Base-by-base conservation (phyloP, 2,329 filamentous ascomycete species). In the Xylaria sp. region DNA sequence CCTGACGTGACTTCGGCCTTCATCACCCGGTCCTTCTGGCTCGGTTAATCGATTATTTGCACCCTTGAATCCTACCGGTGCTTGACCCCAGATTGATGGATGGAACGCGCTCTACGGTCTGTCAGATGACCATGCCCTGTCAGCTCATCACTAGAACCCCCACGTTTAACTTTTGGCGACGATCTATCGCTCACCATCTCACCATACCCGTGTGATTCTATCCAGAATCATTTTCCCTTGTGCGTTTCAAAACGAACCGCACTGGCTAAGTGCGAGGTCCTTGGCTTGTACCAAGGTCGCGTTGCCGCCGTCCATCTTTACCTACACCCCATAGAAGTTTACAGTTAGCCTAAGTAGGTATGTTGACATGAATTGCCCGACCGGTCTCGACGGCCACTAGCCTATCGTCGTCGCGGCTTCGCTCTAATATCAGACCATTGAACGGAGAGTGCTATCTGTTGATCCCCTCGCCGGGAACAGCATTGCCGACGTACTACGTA, bases 371-470 rank as follows among this genome's bases (percentile, higher is more conserved):
- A 43, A 43, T 4, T 35, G 33, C 35, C n/a, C 33, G 57, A 52
- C 47, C 33, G 45, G 60, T 57, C 60, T 66, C 57, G 60, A 66
- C 38, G 33, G 38, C 56, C 54, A 38, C 37, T 60, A 54, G 53
- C 53, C 51, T 35, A 38, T 49, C 33, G 17, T 38, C 38, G 43
- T 14, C 35, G 42, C 42, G 40, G 21, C 51, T 55, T n/a, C 47
- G 37, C 33, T 23, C 40, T 57, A 49, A 40, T 52, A 25, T 56
- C 54, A 40, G 31, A 14, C 46, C 58, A 53, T 40, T 51, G 50
- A 33, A 53, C 52, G 61, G 62, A 38, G 65, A 40, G 47, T 60
- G 4, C 56, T 52, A 53, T 3, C 12, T 23, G 65, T 62, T 62
- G 52, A 65, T 60, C 62, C 25, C 52, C 17, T 49, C 49, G 17